Base-by-base conservation (phyloP, 2,329 filamentous ascomycete species). In the Colletotrichum sp. region DNA sequence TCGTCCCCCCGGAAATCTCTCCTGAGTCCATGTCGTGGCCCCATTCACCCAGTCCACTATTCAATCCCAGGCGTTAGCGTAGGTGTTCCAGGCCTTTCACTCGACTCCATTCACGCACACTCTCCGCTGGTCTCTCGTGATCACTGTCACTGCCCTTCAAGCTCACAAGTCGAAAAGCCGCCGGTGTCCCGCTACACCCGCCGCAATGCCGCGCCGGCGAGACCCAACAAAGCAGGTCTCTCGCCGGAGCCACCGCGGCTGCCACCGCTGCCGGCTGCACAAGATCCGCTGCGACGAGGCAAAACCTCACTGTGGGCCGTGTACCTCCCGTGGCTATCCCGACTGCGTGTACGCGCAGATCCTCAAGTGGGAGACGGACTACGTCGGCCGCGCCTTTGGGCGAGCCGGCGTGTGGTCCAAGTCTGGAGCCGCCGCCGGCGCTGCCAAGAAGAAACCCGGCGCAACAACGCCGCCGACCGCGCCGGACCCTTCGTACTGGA, bases 311-410 rank as follows among this genome's bases (percentile, higher is more conserved):
- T 80, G 79, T 32, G 78, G 77, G 32, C 63, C 65, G 6, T 80
- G 79, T 66, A 71, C 63, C 28, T 69, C 78, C 65, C 78, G 78
- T 28, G 78, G 78, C 34, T 72, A 79, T 62, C 22, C 70, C 6
- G 77, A 79, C 72, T 80, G 79, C 64, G 64, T 64, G 16, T 75
- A 75, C 44, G 63, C 34, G 30, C 73, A 65, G 30, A 48, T 73
- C 44, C 73, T 75, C n/a, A 83, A 83, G 75, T 83, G 82, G 81
- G 81, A 83, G 39, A 64, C 79, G 0, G 82, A 83, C 69, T 83
- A 81, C 52, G 72, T 78, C 8, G 82, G 82, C 0, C 60, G 80
- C 4, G 82, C 82, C 9, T 83, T 83, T 77, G 82, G 82, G 5
- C 39, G 82, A 30, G 78, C 80, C 28, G 82, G 82, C 5, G 80